These are phyloP conservation scores for Pogostemon cablin DNA, from an alignment of 257 asterid species.

Conservation along the genomic window DNA sequence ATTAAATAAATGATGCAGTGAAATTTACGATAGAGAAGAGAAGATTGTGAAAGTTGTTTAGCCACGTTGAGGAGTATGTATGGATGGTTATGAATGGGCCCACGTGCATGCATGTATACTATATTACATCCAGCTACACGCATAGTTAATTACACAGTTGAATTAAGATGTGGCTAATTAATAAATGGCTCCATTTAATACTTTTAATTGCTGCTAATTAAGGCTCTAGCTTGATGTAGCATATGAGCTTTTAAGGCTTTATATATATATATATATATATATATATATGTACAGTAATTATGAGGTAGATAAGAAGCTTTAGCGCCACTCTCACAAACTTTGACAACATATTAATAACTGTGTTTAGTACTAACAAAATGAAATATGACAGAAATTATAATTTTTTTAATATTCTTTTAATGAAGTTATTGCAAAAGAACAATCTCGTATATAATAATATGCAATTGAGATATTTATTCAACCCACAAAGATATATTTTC, in stretches of 20 bases:
- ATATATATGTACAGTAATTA: not conserved
- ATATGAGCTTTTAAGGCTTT: slow-evolving; percentile 5
- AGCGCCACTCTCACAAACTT: not conserved
- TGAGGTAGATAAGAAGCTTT: slow-evolving; percentile 4
- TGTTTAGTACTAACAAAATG: not conserved
- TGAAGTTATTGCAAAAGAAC: not conserved
- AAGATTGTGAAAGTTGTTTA: not conserved
- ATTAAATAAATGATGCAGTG: not conserved
- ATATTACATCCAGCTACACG: not conserved
- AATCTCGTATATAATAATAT: not conserved
- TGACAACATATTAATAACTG: too few species aligned
- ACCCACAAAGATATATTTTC: not conserved
- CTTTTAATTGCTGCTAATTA: slow-evolving; percentile 14
- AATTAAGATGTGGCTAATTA: slow-evolving; percentile 2
- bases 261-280: too few species aligned
- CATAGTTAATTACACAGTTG: not conserved
- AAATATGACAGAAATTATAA: too few species aligned
- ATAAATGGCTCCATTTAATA: slow-evolving; percentile 20
- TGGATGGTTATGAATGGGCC: not conserved
- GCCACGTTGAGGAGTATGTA: slow-evolving; percentile 2
- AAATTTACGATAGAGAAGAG: not conserved
- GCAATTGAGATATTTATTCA: not conserved
- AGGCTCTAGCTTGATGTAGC: slow-evolving; percentile 5
- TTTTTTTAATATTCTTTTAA: too few species aligned
- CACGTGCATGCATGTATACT: not conserved